Evolutionary conservation across 2,329 filamentous ascomycete genomes (phyloP).

Genomic region (Colletotrichum orbiculare): DNA sequence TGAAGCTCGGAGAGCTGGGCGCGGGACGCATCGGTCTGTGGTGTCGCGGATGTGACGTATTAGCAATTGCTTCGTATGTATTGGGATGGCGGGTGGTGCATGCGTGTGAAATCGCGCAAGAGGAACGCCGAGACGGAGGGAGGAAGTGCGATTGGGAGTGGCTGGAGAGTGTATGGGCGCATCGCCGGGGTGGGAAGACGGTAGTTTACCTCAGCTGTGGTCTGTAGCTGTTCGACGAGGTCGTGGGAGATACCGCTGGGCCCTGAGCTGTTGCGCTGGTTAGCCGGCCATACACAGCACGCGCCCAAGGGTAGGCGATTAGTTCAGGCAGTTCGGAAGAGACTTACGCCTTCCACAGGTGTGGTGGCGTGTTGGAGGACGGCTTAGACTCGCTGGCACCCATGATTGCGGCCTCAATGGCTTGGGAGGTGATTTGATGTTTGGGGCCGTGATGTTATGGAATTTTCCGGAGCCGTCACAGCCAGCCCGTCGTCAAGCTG

Average conservation of each 20-base stretch:
- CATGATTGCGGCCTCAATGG: slow-evolving; percentile 56
- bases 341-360: slow-evolving; percentile 68
- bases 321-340: slow-evolving; percentile 6
- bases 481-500: slow-evolving; percentile 34
- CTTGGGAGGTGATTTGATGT: slow-evolving; percentile 33
- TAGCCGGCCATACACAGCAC: slow-evolving; percentile 13
- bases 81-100: not conserved
- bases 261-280: slow-evolving; percentile 49
- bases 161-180: no score
- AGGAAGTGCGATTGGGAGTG: not conserved
- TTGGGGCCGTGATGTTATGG: slow-evolving; percentile 37
- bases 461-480: slow-evolving; percentile 37
- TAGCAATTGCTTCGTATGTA: not conserved
- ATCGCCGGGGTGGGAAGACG: not conserved
- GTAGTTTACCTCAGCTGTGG: slow-evolving; percentile 81
- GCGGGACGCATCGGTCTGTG: slow-evolving; percentile 88
- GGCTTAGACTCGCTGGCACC: slow-evolving; percentile 68
- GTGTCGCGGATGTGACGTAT: slow-evolving; percentile 12
- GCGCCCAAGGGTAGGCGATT: not conserved
- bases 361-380: slow-evolving; percentile 52
- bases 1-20: slow-evolving; percentile 85
- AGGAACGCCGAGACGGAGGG: not conserved
- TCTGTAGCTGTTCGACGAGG: slow-evolving; percentile 84
- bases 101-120: slow-evolving; percentile 7
- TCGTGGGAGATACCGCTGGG: slow-evolving; percentile 77